Base-by-base conservation (phyloP, 2,329 filamentous ascomycete species). In the Xylariaceae sp. region DNA sequence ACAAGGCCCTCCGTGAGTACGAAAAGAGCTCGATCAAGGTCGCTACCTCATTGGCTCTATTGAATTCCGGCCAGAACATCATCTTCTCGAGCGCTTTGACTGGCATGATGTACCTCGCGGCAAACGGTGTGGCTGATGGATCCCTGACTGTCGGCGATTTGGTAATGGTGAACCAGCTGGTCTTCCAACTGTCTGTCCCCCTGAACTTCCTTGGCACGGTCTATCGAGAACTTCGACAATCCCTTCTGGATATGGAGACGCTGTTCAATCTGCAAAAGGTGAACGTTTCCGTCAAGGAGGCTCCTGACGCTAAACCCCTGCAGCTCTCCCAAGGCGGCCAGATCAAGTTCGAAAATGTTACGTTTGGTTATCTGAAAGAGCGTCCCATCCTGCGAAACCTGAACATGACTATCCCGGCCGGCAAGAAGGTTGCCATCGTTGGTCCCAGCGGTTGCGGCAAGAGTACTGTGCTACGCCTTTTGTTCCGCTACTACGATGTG, bases 181-280 rank as follows among this genome's bases (percentile, higher is more conserved):
- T 99, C 60, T 99, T 99, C 76, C 94, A 99, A 76, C 86, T 99
- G 4, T 97, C 92, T 0, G 91, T 99, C 3, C 94, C 94, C 0
- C 82, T 99, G 61, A 99, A 99, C 79, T 99, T 99, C 75, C 80
- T 99, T 3, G 94, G 94, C n/a, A 96, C 92, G 11, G 93, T 99
- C 10, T 99, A 99, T 73, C 88, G 94, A 67, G 94, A 99, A 76
- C 82, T 99, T 56, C 84, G 94, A 58, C 94, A 99, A 76, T 96
- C 91, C 18, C 80, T 99, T 50, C 80, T 99, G 39, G 95, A 99
- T 73, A 99, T 99, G 94, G 94, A 97, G 76, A 97, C 94, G 0
- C 82, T 99, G 4, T 99, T 99, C 80, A 96, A 90, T 73, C 81
- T 99, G 37, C 94, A 99, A 74, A 97, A 96, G 73, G 93, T 97